Conservation (phyloP, 2,329 filamentous ascomycete species). For the Tolypocladium cylindrosporum region DNA sequence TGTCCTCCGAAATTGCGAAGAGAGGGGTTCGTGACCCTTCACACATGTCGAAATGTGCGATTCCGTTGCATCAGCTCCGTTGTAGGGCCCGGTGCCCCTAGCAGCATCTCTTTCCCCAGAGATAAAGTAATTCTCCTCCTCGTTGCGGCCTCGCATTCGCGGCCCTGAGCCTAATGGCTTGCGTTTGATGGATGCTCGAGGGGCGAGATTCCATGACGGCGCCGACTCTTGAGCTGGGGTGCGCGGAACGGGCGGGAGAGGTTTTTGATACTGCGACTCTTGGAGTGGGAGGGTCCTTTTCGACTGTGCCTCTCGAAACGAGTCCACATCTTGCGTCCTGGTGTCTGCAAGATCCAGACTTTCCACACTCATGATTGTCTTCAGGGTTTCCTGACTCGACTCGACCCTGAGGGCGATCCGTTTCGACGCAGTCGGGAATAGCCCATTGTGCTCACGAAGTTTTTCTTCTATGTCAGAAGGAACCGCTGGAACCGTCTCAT, state of each 20-base stretch:
- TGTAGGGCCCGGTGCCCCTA: background rate
- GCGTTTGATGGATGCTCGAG: constrained; percentile 4
- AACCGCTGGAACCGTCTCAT: constrained; percentile 20
- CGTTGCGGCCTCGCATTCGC: background rate
- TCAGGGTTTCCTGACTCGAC: constrained; percentile 36
- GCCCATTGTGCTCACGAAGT: constrained; percentile 21
- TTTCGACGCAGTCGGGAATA: constrained; percentile 24
- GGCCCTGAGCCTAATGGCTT: background rate
- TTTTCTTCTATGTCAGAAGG: constrained; percentile 24
- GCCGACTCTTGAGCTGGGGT: background rate
- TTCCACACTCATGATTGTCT: constrained; percentile 40
- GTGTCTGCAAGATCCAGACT: constrained; percentile 21
- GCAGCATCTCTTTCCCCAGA: background rate
- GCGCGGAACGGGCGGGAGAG: background rate
- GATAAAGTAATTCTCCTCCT: background rate
- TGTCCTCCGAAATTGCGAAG: background rate
- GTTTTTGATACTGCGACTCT: constrained; percentile 1
- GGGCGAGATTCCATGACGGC: constrained; percentile 1
- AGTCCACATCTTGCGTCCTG: background rate
- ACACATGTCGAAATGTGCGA: background rate
- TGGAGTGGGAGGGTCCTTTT: background rate
- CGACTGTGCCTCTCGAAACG: background rate
- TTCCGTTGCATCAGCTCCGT: background rate
- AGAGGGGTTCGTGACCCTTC: no score
- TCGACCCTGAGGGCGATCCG: constrained; percentile 26